These are phyloP conservation scores for Cetradonia linearis DNA, from an alignment of 495 filamentous ascomycete genomes.

Conservation along the genomic window DNA sequence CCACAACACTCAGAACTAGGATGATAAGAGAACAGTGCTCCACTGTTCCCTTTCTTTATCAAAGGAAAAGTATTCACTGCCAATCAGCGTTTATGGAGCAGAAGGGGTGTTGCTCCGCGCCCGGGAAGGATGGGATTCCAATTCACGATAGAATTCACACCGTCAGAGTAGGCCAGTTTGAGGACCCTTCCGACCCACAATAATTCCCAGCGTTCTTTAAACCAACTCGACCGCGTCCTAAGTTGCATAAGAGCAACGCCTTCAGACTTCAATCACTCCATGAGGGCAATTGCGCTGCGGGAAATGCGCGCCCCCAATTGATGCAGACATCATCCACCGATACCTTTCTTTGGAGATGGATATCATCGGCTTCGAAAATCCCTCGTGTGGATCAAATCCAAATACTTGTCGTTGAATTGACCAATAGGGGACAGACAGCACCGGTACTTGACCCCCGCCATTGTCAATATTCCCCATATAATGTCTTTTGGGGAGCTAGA, in stretches of 20 bases:
- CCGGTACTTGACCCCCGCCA: not conserved
- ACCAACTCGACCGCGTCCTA: constrained; percentile 10
- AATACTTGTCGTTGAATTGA: not conserved
- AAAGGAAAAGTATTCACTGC: not conserved
- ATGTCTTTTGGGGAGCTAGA: not conserved
- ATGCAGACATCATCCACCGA: not conserved
- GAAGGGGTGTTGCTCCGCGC: not conserved
- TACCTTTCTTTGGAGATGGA: not conserved
- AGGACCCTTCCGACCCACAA: constrained; percentile 12
- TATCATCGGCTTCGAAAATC: not conserved
- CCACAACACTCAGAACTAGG: not conserved
- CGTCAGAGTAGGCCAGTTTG: constrained; percentile 1
- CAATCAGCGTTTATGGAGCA: not conserved
- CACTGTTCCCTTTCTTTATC: not conserved
- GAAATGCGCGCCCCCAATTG: not conserved
- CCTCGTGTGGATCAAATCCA: not conserved
- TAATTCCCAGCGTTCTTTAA: constrained; percentile 5
- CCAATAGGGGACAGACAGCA: not conserved
- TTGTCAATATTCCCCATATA: not conserved
- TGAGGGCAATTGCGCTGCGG: not conserved
- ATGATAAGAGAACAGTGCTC: not conserved
- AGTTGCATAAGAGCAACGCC: constrained; percentile 1
- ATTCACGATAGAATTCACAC: constrained; percentile 3
- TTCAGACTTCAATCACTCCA: not conserved
- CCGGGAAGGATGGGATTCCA: not conserved